Base-by-base conservation (phyloP, 2,329 filamentous ascomycete genomes). In the Penicillium italicum region DNA sequence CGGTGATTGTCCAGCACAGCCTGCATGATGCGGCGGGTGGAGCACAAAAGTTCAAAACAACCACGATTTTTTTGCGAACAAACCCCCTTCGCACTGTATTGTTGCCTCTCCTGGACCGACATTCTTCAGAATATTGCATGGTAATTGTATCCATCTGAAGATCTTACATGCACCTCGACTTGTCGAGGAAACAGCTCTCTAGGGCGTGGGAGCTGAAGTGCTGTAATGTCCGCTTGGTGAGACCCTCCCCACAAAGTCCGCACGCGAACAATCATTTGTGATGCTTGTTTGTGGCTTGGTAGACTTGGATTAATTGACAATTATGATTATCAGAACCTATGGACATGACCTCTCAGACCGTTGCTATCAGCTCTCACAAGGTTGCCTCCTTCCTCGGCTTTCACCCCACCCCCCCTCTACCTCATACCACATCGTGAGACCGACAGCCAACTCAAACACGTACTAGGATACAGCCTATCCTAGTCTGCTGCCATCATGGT, bases 31-130 rank as follows among this genome's bases (percentile, higher is more conserved):
- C 62, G 63, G 65, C 63, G 61, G 62, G 65, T 71, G 69, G 69
- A 70, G 69, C 67, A 69, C 63, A 63, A 71, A 71, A 71, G 62
- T 69, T 69, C 68, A 69, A 71, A 72, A 71, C 69, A 70, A 62
- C 59, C 60, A 62, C 51, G 18, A 48, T 51, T 56, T 57, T 26
- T 47, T 50, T 46, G 50, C 54, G 47, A 28, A 34, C 50, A 45
- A 53, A 33, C 60, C 28, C 52, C 54, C 43, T 50, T 44, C 55
- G 38, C 52, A 26, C 51, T 40, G n/a, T 49, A 38, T 38, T 30
- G 24, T 46, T 31, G 26, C 34, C 44, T 49, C 14, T 26, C n/a
- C 14, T 40, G 24, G 38, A 37, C 43, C 38, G n/a, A 24, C 43
- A 26, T 31, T 22, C 30, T 42, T 40, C 24, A 14, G 24, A 16